Evolutionary conservation across 1,284 basidiomycete genomes (phyloP).

Genomic region (Ceratobasidium sp.): DNA sequence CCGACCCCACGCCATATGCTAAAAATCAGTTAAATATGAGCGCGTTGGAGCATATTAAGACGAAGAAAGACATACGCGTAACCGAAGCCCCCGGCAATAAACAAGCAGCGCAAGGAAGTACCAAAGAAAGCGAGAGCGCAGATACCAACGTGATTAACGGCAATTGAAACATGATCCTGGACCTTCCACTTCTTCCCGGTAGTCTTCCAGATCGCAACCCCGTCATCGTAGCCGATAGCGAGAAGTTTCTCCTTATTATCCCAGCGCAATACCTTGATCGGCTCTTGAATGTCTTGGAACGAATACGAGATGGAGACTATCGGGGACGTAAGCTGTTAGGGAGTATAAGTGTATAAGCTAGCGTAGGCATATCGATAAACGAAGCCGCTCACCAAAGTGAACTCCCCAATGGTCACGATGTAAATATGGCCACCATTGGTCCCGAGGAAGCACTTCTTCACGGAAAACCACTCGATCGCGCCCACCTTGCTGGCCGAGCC

Average conservation of each 20-base stretch:
- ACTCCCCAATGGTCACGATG: not conserved
- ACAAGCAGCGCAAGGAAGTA: not conserved
- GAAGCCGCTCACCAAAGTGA: not conserved
- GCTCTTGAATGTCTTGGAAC: not conserved
- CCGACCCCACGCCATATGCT: not conserved
- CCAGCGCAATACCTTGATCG: not conserved
- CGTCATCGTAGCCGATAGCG: not conserved
- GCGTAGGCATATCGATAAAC: not conserved
- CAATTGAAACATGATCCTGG: not conserved
- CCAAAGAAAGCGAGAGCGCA: not conserved
- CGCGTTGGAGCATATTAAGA: not conserved
- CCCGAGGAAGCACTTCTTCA: not conserved
- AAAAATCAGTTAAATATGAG: not conserved
- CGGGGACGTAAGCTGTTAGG: not conserved
- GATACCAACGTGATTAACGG: not conserved
- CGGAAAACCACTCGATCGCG: not conserved
- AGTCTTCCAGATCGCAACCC: not conserved
- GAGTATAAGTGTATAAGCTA: not conserved
- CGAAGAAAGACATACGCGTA: not conserved
- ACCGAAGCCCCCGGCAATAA: not conserved
- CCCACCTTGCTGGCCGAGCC: not conserved
- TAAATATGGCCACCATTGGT: not conserved
- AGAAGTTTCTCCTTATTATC: not conserved
- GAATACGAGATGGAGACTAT: not conserved
- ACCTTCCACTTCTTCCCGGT: not conserved